Evolutionary conservation across 306 rosid genomes (phyloP).

Genomic region (Senna tora): DNA sequence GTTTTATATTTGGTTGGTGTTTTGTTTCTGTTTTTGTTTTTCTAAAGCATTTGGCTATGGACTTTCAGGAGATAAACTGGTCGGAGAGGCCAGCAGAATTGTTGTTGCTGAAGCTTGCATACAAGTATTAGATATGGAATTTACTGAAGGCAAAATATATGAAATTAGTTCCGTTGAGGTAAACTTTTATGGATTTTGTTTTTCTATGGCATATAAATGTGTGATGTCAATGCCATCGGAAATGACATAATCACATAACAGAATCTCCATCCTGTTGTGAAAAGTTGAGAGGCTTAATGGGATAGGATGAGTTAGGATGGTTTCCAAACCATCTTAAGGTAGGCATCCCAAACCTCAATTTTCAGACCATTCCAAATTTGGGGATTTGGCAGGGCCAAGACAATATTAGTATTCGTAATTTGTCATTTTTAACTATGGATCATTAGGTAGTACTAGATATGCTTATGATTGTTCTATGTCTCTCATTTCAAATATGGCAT

Average conservation of each 20-base stretch:
- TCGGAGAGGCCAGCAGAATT: conserved; percentile 92
- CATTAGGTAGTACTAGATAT: too few relatives aligned
- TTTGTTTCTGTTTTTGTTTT: conserved; percentile 12
- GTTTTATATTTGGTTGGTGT: neutral
- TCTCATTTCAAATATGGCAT: too few relatives aligned
- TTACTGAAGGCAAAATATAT: conserved; percentile 73
- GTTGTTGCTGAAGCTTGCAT: conserved; percentile 96
- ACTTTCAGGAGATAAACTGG: conserved; percentile 83
- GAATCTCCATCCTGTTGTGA: too few relatives aligned
- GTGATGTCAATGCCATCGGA: neutral
- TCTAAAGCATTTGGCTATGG: conserved; percentile 1
- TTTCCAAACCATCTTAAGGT: too few relatives aligned
- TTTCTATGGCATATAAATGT: neutral
- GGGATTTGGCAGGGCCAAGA: too few relatives aligned
- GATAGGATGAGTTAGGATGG: too few relatives aligned
- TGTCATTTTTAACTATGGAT: too few relatives aligned
- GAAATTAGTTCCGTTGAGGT: conserved; percentile 92
- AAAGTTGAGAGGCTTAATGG: neutral
- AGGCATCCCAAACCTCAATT: too few relatives aligned
- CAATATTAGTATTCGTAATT: too few relatives aligned
- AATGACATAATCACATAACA: too few relatives aligned
- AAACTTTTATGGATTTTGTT: conserved; percentile 38
- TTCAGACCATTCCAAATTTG: too few relatives aligned
- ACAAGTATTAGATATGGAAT: conserved; percentile 84
- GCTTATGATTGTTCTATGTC: too few relatives aligned